Conservation (phyloP, 78 protist species). For the Dictyostelium intermedium region DNA sequence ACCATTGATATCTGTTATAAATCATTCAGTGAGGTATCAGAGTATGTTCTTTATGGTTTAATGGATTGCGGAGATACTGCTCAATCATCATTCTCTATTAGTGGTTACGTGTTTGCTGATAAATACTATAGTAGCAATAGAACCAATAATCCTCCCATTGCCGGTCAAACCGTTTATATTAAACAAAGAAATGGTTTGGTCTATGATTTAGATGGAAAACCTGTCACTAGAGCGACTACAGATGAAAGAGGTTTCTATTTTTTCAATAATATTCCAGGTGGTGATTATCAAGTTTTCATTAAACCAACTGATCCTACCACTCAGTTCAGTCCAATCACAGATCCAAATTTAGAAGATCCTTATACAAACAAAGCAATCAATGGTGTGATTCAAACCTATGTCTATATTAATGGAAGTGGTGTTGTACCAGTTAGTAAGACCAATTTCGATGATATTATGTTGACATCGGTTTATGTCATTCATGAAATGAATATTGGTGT, state of each 20-base stretch:
- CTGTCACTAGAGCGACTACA: neutral
- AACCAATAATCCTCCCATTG: neutral
- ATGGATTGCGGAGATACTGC: neutral
- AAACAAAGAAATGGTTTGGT: neutral
- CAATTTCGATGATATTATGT: neutral
- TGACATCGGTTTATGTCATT: neutral
- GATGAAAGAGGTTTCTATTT: slow-evolving; percentile 15
- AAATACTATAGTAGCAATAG: neutral
- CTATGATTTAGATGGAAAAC: neutral
- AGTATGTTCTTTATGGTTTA: slow-evolving; percentile 10
- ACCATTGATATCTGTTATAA: slow-evolving; percentile 16
- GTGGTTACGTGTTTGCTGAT: slow-evolving; percentile 28
- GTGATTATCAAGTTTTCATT: neutral
- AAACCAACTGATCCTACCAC: neutral
- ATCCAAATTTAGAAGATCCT: neutral
- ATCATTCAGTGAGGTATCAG: neutral
- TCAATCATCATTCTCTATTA: neutral
- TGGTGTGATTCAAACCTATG: neutral
- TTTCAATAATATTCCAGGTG: neutral
- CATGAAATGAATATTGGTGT: slow-evolving; percentile 46
- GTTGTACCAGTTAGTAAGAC: neutral
- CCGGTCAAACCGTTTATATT: neutral
- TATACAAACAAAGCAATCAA: neutral
- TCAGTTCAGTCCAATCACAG: neutral
- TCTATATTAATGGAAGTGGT: neutral